Conservation (phyloP, 495 filamentous ascomycete species). For the Penicillium silybi region DNA sequence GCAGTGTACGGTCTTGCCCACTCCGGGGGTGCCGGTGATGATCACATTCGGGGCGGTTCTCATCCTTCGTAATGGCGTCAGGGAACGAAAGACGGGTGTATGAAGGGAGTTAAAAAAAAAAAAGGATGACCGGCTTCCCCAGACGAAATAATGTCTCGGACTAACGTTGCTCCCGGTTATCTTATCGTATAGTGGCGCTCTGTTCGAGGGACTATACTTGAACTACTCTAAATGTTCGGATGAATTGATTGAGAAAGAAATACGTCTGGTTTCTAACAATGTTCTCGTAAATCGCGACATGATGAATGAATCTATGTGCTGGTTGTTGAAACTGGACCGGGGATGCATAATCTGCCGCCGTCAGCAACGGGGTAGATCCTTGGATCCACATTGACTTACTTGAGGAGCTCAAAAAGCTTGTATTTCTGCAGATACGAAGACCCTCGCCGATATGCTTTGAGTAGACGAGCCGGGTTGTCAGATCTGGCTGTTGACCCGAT, state of each 20-base stretch:
- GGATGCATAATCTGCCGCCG: slow-evolving; percentile 1
- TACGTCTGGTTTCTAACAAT: too few relatives aligned
- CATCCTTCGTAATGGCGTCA: slow-evolving; percentile 21
- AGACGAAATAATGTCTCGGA: slow-evolving; percentile 16
- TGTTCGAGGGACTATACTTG: too few relatives aligned
- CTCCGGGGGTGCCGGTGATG: slow-evolving; percentile 90
- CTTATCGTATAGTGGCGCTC: slow-evolving; percentile 1
- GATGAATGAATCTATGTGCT: neutral
- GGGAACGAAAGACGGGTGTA: neutral
- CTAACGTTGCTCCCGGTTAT: slow-evolving; percentile 19
- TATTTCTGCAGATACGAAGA: slow-evolving; percentile 64
- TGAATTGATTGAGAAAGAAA: too few relatives aligned
- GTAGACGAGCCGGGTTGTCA: slow-evolving; percentile 47
- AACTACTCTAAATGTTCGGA: too few relatives aligned
- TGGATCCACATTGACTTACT: slow-evolving; percentile 43
- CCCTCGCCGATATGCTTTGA: slow-evolving; percentile 70
- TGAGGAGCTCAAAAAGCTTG: slow-evolving; percentile 72
- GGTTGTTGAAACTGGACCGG: neutral
- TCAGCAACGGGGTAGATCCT: neutral
- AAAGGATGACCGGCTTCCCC: slow-evolving; percentile 8
- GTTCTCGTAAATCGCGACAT: too few relatives aligned
- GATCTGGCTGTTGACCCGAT: slow-evolving; percentile 43
- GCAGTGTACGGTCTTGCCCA: slow-evolving; percentile 89
- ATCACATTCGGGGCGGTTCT: slow-evolving; percentile 82
- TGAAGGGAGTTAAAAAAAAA: neutral